phyloP scores from a whole-genome alignment of 169 alveolate genomes.

The Plasmodium gonderi region DNA sequence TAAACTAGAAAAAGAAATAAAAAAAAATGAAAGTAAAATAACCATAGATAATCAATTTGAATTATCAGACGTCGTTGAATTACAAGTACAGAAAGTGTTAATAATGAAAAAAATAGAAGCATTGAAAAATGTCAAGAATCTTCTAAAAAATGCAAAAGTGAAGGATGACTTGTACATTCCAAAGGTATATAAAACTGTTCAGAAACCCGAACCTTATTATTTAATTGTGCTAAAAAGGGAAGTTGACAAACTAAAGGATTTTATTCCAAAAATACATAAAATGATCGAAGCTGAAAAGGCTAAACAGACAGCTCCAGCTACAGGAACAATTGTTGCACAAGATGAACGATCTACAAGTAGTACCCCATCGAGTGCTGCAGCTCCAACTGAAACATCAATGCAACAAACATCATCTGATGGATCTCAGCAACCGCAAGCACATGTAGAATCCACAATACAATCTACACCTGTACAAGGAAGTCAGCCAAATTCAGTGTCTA shows the following conservation, averaged over 20 bases:
- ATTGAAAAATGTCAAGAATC: not conserved
- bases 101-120: constrained; percentile 11
- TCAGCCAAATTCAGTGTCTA: not conserved
- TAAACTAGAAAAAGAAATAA: not conserved
- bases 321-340: not conserved
- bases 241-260: constrained; percentile 15
- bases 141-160: constrained; percentile 2
- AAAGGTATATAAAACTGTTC: not conserved
- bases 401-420: no score
- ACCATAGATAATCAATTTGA: not conserved
- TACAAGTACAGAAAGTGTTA: constrained; percentile 42
- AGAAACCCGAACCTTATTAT: constrained; percentile 32
- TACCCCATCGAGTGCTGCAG: not conserved
- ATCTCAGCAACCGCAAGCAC: no score
- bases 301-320: not conserved
- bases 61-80: constrained; percentile 6
- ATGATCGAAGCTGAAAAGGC: constrained; percentile 12
- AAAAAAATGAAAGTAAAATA: constrained; percentile 1
- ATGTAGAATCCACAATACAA: not conserved
- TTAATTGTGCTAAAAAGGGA: constrained; percentile 37
- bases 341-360: no score
- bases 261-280: constrained; percentile 27
- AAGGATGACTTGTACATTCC: constrained; percentile 16
- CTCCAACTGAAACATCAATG: not conserved
- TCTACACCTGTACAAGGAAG: not conserved